A percentile compares a stretch with the other conserved stretches of the same genome.
Evolutionary conservation across 2,329 filamentous ascomycete species (phyloP).

Genomic region (Aspergillus eucalypticola): DNA sequence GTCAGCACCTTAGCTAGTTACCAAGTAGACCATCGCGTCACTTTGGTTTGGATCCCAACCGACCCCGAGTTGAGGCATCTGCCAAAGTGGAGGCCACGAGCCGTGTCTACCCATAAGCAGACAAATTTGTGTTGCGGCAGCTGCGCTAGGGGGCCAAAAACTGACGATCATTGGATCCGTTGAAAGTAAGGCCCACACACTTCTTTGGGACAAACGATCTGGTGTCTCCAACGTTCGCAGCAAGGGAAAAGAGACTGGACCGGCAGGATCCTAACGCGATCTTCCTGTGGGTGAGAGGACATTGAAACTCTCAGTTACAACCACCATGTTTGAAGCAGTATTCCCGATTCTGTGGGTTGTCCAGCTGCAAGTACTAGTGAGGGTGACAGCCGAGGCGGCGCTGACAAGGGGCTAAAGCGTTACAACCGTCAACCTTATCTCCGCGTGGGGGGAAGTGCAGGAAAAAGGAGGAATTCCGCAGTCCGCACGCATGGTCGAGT

Average conservation of each 20-base stretch:
- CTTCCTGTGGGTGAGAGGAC: background rate
- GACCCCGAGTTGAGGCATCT: background rate
- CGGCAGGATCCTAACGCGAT: background rate
- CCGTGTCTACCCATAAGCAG: background rate
- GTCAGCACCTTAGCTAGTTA: background rate
- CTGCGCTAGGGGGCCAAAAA: background rate
- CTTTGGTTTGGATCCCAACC: background rate
- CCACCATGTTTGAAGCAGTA: no score
- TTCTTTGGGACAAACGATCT: background rate
- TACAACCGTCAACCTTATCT: slow-evolving; percentile 10
- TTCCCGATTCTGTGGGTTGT: background rate
- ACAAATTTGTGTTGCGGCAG: background rate
- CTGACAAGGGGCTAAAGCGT: background rate
- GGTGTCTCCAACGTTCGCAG: background rate
- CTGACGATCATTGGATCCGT: slow-evolving; percentile 5
- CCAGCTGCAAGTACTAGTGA: background rate
- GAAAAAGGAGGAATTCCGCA: background rate
- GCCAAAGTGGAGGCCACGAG: background rate
- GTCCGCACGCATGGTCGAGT: background rate
- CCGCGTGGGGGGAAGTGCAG: background rate
- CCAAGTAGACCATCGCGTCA: background rate
- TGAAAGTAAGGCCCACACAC: background rate
- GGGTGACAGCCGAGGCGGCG: background rate
- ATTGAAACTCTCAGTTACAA: no score
- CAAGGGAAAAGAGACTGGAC: background rate